A percentile compares a stretch with the other conserved stretches of the same genome.
Conservation (phyloP, 176 grass and related monocot genomes). For the Coix lacrymajobi region DNA sequence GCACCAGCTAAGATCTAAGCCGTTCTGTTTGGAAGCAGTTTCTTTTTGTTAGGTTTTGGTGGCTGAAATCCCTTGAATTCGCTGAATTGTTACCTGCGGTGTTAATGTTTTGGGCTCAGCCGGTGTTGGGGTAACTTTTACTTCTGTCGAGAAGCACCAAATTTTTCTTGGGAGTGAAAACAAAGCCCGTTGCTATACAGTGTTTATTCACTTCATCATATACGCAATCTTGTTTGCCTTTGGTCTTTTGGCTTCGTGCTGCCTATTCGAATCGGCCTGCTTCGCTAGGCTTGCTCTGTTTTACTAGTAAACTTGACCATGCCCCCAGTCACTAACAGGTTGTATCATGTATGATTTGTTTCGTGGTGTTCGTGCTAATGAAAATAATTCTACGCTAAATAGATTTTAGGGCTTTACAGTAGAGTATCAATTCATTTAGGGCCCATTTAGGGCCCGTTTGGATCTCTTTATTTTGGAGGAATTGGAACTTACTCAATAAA, state of each 20-base stretch:
- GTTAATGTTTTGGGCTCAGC: constrained; percentile 32
- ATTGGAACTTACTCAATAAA: too few species aligned
- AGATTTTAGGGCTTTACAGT: too few species aligned
- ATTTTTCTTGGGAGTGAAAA: constrained; percentile 16
- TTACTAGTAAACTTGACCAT: too few species aligned
- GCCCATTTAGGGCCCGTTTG: too few species aligned
- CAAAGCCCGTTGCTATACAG: constrained; percentile 13
- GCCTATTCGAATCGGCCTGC: background rate
- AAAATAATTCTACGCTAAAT: too few species aligned
- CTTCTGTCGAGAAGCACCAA: constrained; percentile 22
- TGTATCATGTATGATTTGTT: too few species aligned
- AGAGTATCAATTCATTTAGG: too few species aligned
- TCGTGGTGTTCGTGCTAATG: too few species aligned
- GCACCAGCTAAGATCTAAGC: constrained; percentile 30
- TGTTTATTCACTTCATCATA: background rate
- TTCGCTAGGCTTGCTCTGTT: background rate
- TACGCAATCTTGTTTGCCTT: background rate
- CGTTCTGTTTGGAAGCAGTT: constrained; percentile 17
- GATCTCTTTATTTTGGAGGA: too few species aligned
- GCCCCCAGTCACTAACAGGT: too few species aligned
- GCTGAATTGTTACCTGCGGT: background rate
- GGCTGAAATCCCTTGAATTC: constrained; percentile 10
- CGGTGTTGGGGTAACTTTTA: constrained; percentile 4
- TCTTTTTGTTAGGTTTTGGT: constrained; percentile 15
- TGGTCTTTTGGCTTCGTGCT: background rate